Base-by-base conservation (phyloP, 805 yeast species). In the Blastobotrys parvus region DNA sequence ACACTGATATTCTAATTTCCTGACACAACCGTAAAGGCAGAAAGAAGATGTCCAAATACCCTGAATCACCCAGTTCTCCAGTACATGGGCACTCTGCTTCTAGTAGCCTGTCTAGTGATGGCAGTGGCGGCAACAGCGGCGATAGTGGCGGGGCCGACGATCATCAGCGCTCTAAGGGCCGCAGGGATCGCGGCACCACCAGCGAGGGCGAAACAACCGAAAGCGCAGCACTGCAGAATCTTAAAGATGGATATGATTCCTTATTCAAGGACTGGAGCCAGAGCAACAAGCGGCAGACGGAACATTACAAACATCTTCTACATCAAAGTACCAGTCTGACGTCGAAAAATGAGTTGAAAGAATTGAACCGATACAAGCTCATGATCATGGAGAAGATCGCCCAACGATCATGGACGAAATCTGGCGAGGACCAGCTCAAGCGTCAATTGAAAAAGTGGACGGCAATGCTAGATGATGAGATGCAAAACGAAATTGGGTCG, bases 241-340 rank as follows among this genome's bases (percentile, higher is more conserved):
- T 20, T 3, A 29, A 29, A 32, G 42, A 39, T 4, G 18, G 19
- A 10, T 30, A 17, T 11, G 42, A 39, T 16, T 13, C 27, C 23
- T 31, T 40, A n/a, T 40, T 15, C 38, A 25, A 33, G 15, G 43
- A 32, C 3, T 40, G 43, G 43, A 31, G 22, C 4, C 22, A 31
- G 29, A 17, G 25, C 23, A 39, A 39, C 20, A 10, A 10, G 15
- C 15, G 18, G 11, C 35, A 29, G 20, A 13, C 8, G 23, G 23
- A 39, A 27, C 15, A 10, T 4, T 39, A 16, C 17, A 15, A 40
- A 10, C 18, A 22, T 22, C 19, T 33, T 21, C 17, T 13, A 19
- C 16, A 21, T 13, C 27, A 35, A 16, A 18, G 16, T 3, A 13
- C 17, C 4, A 5, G 17, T 3, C 15, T n/a, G 27, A 15, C 19